phyloP scores from a whole-genome alignment of 768 basidiomycete genomes.

The Boletus sensibilis region DNA sequence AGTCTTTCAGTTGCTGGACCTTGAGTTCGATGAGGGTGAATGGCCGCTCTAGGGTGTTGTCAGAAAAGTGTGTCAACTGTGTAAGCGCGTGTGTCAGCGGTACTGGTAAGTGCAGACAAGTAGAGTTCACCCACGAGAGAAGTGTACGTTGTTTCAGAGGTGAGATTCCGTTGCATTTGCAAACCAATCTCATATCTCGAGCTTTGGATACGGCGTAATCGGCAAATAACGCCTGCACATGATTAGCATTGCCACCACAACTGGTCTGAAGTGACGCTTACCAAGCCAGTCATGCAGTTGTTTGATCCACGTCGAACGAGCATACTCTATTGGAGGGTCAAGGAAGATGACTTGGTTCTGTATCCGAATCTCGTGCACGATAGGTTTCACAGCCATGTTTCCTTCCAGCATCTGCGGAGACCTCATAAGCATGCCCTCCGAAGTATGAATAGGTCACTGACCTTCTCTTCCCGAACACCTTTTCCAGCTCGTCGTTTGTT shows the following conservation, averaged over 20 bases:
- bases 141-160: constrained; percentile 76
- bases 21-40: constrained; percentile 87
- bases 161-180: constrained; percentile 72
- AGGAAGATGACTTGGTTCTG: constrained; percentile 99
- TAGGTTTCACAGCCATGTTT: constrained; percentile 75
- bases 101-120: neutral
- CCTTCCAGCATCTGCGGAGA: constrained; percentile 61
- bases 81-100: constrained; percentile 5
- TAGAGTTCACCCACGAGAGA: constrained; percentile 58
- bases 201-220: constrained; percentile 83
- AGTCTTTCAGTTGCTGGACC: constrained; percentile 81
- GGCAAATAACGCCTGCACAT: constrained; percentile 74
- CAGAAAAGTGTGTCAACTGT: constrained; percentile 73
- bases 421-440: neutral
- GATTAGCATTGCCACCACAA: neutral
- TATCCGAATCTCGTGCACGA: constrained; percentile 95
- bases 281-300: constrained; percentile 91
- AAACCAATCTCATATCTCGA: constrained; percentile 97
- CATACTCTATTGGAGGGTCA: constrained; percentile 95
- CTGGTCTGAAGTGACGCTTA: constrained; percentile 27
- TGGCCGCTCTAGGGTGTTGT: constrained; percentile 73
- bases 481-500: constrained; percentile 72
- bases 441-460: constrained; percentile 23
- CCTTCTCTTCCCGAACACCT: constrained; percentile 77
- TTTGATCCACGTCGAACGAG: constrained; percentile 84